Base-by-base conservation (phyloP, 768 basidiomycete species). In the Bullera alba region DNA sequence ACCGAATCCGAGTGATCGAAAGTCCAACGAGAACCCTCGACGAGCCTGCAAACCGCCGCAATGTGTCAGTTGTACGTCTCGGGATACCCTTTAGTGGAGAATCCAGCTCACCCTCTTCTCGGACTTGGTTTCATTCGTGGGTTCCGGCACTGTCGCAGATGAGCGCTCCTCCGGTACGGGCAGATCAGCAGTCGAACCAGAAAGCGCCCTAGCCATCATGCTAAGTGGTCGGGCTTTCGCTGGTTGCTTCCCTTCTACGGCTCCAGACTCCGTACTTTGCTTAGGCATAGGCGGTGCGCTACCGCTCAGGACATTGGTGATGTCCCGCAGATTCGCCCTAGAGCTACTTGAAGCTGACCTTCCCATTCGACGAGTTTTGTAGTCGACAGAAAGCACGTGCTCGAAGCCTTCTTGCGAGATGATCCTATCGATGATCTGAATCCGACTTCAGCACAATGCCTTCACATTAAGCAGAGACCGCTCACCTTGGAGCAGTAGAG, bases 391-490 rank as follows among this genome's bases (percentile, higher is more conserved):
- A 29, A 96, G 81, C 48, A 97, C 86, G 62, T 93, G 89, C 72
- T 97, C 93, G 74, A 93, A 96, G 21, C 91, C 70, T 57, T 95
- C 92, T 72, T 92, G 86, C 1, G 86, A 80, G 61, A 96, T 93
- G 67, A 97, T 95, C 38, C 92, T 82, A 76, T 97, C 93, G 64
- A 97, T 87, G 59, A 97, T 97, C 78, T 71, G 38, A 7, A 3
- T 14, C 14, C 19, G n/a, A n/a, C n/a, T n/a, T n/a, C n/a, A n/a
- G n/a, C n/a, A n/a, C n/a, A n/a, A 30, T 48, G 54, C 49, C n/a
- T n/a, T 4, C 1, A 23, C 36, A 17, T 10, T 49, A 14, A 41
- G 7, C 2, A 19, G 6, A 15, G 15, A 48, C 8, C 23, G 27
- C 60, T 47, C 30, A 65, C 69, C 57, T 96, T 97, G 39, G 88